These are phyloP conservation scores for Arabidopsis suecica DNA, from an alignment of 345 rosid genomes.

Conservation along the genomic window DNA sequence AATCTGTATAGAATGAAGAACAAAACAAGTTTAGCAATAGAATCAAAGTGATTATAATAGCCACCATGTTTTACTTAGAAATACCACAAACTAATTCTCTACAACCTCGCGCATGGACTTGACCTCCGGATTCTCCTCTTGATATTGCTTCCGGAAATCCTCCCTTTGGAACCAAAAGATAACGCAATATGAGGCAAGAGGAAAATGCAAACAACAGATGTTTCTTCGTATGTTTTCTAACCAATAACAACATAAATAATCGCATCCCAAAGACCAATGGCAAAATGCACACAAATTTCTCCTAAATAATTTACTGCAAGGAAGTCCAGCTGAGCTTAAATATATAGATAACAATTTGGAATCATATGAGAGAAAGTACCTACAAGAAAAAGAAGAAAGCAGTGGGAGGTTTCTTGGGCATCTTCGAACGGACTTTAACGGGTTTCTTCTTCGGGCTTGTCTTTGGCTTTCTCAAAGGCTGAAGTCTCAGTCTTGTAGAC, in stretches of 20 bases:
- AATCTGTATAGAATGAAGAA: constrained; percentile 54
- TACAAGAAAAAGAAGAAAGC: constrained; percentile 92
- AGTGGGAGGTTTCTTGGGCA: constrained; percentile 93
- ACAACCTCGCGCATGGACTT: constrained; percentile 90
- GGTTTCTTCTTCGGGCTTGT: constrained; percentile 50
- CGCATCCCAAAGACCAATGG: constrained; percentile 16
- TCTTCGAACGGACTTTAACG: constrained; percentile 52
- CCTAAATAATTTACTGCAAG: neutral
- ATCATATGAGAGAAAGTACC: constrained; percentile 24
- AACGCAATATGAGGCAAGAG: constrained; percentile 23
- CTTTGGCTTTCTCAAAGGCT: constrained; percentile 45
- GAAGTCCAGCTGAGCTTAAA: neutral
- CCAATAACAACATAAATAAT: constrained; percentile 10
- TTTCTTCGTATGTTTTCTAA: neutral
- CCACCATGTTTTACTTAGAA: neutral
- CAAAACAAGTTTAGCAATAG: constrained; percentile 19
- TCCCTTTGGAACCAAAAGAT: constrained; percentile 56
- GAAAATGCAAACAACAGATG: neutral
- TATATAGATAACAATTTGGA: neutral
- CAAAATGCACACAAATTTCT: neutral
- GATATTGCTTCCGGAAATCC: constrained; percentile 86
- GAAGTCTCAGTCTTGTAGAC: constrained; percentile 41
- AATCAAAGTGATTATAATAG: neutral
- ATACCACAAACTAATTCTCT: neutral
- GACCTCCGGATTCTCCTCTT: constrained; percentile 83